phyloP scores from a whole-genome alignment of 768 basidiomycete species.

The Chiua virens region DNA sequence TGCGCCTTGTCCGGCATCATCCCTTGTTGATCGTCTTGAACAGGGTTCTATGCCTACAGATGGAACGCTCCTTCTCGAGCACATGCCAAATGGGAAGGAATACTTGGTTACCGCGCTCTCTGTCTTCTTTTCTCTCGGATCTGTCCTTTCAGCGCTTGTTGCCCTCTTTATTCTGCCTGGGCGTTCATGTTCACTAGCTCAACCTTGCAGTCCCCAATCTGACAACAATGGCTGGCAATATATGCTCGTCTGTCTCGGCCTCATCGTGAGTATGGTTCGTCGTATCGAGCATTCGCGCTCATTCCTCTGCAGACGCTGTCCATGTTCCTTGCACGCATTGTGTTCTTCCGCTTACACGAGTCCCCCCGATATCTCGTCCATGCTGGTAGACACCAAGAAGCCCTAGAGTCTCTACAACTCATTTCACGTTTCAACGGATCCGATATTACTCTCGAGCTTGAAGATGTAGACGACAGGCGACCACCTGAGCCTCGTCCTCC shows the following conservation, averaged over 20 bases:
- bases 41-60: conserved; percentile 97
- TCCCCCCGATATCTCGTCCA: conserved; percentile 93
- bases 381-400: conserved; percentile 81
- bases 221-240: conserved; percentile 91
- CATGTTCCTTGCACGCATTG: conserved; percentile 86
- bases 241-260: conserved; percentile 72
- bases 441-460: conserved; percentile 60
- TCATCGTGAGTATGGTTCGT: conserved; percentile 65
- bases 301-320: conserved; percentile 60
- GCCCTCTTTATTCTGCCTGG: conserved; percentile 78
- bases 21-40: background rate
- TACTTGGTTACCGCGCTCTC: conserved; percentile 91
- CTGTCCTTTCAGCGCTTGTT: conserved; percentile 81
- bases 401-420: conserved; percentile 75
- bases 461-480: conserved; percentile 61
- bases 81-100: conserved; percentile 89
- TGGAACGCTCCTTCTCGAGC: conserved; percentile 88
- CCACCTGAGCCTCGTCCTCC: conserved; percentile 21
- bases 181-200: conserved; percentile 57
- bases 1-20: conserved; percentile 5
- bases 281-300: background rate
- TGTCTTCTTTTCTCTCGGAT: conserved; percentile 94
- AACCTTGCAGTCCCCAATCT: conserved; percentile 59
- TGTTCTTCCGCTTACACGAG: conserved; percentile 91
- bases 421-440: conserved; percentile 89